Evolutionary conservation across 2,329 filamentous ascomycete genomes (phyloP), one percentile per base, ranked within the genome.

Genomic region (Chalara sp.): DNA sequence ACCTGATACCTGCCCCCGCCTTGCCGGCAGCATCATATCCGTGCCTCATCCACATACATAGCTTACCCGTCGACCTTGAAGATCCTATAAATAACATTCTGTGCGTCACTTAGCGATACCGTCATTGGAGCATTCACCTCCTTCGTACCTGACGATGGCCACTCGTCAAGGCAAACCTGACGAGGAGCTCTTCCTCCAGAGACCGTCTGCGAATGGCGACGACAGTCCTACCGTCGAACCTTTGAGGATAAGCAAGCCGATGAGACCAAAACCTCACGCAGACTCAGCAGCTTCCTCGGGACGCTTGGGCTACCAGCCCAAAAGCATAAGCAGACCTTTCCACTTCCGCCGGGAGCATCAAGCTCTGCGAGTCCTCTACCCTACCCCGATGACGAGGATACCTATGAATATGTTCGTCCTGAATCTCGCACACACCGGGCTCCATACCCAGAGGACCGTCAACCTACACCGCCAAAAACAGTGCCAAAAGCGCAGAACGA

Each of bases 181-280:
- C 32, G 85, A 90, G 69, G 89, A 92, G 76, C 85, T 95, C 73
- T 92, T 95, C 72, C 79, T 95, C 57, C 69, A 76, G 54, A 70
- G 65, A 53, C 69, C 69, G n/a, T 63, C 62, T 11, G 30, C 28
- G 47, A 61, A 67, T 47, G 71, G 68, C 50, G 68, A 70, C 44
- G 83, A 89, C 62, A 89, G 87, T 62, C 87, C 89, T 52, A 88
- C 87, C 13, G 80, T 95, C 60, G 87, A 87, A 62, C 90, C 90
- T 53, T 70, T 96, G 69, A 82, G 89, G 63, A 95, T 95, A 67
- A 85, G 84, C 72, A 95, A 95, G 69, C 82, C 84, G 51, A 80
- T 83, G 61, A 86, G 83, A 52, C 79, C 84, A 32, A 76, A 76
- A 48, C 81, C 81, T 49, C 56, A 58, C 53, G 53, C 54, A 46